Conservation (phyloP, 2,329 filamentous ascomycete genomes). For the Ophiocordyceps polyrhachis-furcata region DNA sequence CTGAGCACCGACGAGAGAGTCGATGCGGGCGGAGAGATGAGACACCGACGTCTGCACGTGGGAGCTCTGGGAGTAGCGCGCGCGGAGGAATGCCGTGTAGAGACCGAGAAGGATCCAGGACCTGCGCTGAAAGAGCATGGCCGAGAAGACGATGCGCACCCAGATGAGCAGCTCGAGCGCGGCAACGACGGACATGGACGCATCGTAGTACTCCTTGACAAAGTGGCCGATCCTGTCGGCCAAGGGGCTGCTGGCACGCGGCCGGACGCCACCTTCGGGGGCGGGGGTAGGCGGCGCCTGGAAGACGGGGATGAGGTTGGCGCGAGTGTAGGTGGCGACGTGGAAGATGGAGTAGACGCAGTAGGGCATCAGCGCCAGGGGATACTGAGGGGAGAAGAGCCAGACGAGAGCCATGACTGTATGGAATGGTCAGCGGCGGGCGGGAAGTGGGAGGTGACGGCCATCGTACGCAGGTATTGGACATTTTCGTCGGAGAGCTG, state of each 20-base stretch:
- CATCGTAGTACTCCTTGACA: constrained; percentile 95
- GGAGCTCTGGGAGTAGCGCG: constrained; percentile 72
- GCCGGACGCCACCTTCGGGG: constrained; percentile 36
- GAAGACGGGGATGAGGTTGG: constrained; percentile 78
- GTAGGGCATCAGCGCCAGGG: constrained; percentile 82
- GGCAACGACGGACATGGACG: constrained; percentile 85
- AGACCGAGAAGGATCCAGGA: constrained; percentile 74
- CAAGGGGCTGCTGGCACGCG: constrained; percentile 33
- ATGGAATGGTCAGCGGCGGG: constrained; percentile 3
- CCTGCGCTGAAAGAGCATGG: constrained; percentile 72
- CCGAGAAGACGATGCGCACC: constrained; percentile 63
- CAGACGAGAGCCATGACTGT: constrained; percentile 84
- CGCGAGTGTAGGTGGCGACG: constrained; percentile 87
- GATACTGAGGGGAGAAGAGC: constrained; percentile 80
- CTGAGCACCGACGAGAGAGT: constrained; percentile 70
- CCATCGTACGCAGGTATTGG: constrained; percentile 70
- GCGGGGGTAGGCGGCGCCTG: constrained; percentile 44
- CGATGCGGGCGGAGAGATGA: constrained; percentile 54
- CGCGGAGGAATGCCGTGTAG: constrained; percentile 86
- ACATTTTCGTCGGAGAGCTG: constrained; percentile 85
- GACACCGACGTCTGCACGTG: constrained; percentile 78
- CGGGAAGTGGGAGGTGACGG: neutral
- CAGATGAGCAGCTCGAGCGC: constrained; percentile 75
- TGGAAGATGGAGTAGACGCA: constrained; percentile 97
- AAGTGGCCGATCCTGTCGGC: constrained; percentile 78